Percentiles rank a stretch among this genome's conserved stretches.
phyloP scores from a whole-genome alignment of 495 filamentous ascomycete genomes.

The Parathielavia appendiculata region DNA sequence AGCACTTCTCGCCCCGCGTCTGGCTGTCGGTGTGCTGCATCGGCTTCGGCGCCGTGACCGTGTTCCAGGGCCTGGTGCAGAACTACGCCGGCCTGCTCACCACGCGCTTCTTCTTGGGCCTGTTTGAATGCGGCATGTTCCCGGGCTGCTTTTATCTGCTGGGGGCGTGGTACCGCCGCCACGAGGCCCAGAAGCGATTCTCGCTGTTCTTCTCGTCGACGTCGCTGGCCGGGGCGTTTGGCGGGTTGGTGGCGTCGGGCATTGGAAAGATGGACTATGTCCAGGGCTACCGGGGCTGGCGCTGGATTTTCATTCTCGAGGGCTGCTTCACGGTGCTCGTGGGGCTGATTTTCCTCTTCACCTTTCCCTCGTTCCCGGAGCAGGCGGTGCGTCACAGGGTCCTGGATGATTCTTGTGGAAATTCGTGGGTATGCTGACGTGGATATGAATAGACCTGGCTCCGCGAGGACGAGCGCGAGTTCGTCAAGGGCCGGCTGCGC shows the following conservation, averaged over 20 bases:
- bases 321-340: conserved; percentile 68
- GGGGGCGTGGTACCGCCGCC: conserved; percentile 83
- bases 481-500: conserved; percentile 65
- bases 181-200: conserved; percentile 83
- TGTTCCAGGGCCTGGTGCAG: conserved; percentile 72
- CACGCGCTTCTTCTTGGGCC: conserved; percentile 79
- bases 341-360: conserved; percentile 70
- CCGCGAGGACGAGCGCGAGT: conserved; percentile 66
- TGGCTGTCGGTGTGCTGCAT: conserved; percentile 84
- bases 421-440: neutral
- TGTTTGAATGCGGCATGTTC: conserved; percentile 90
- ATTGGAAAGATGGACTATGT: conserved; percentile 77
- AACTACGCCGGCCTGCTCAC: conserved; percentile 75
- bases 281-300: conserved; percentile 71
- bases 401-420: too few relatives aligned
- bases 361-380: conserved; percentile 65
- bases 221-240: conserved; percentile 79
- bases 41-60: conserved; percentile 69
- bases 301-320: conserved; percentile 76
- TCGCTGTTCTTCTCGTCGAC: conserved; percentile 82
- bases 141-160: conserved; percentile 76
- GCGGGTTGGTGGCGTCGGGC: conserved; percentile 73
- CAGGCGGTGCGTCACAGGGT: conserved; percentile 29
- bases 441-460: conserved; percentile 47
- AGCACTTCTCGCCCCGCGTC: conserved; percentile 70